A percentile compares a stretch with the other conserved stretches of the same genome.
phyloP scores from a whole-genome alignment of 352 stramenopile species.

The Pythium volutum region DNA sequence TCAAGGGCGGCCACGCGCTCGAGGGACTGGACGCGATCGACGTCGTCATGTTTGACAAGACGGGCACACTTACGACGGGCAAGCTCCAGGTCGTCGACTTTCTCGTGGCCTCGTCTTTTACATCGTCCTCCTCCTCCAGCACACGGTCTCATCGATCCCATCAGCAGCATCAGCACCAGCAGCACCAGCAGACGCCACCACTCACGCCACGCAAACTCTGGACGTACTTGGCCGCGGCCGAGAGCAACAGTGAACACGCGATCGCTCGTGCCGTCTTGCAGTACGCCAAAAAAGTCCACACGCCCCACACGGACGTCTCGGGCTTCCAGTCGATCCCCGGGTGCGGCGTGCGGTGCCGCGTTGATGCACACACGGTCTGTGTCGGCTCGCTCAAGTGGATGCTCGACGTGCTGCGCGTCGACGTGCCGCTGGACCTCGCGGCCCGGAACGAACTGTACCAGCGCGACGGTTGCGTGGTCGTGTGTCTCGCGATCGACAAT shows the following conservation, averaged over 20 bases:
- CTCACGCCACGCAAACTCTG: conserved; percentile 32
- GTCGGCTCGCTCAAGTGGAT: conserved; percentile 76
- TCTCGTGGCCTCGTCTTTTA: conserved; percentile 20
- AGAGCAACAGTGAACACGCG: conserved; percentile 62
- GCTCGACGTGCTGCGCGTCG: conserved; percentile 43
- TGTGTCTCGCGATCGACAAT: conserved; percentile 58
- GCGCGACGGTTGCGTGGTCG: conserved; percentile 49
- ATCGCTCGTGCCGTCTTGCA: conserved; percentile 55
- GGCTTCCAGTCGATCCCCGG: conserved; percentile 53
- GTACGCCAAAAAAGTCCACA: conserved; percentile 36
- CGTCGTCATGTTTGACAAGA: conserved; percentile 83
- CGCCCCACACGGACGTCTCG: conserved; percentile 23
- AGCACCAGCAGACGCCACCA: neutral
- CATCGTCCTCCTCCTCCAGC: neutral
- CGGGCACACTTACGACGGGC: conserved; percentile 66
- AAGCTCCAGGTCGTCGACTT: conserved; percentile 44
- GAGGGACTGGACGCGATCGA: conserved; percentile 67
- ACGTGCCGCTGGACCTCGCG: conserved; percentile 39
- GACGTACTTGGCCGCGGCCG: conserved; percentile 44
- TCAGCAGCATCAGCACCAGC: neutral
- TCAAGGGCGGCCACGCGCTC: conserved; percentile 70
- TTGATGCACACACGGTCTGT: conserved; percentile 32
- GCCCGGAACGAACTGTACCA: conserved; percentile 46
- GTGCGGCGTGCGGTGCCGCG: conserved; percentile 49
- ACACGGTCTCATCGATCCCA: conserved; percentile 8